Base-by-base conservation (phyloP, 441 rosid genomes). In the Caryocar brasiliense region DNA sequence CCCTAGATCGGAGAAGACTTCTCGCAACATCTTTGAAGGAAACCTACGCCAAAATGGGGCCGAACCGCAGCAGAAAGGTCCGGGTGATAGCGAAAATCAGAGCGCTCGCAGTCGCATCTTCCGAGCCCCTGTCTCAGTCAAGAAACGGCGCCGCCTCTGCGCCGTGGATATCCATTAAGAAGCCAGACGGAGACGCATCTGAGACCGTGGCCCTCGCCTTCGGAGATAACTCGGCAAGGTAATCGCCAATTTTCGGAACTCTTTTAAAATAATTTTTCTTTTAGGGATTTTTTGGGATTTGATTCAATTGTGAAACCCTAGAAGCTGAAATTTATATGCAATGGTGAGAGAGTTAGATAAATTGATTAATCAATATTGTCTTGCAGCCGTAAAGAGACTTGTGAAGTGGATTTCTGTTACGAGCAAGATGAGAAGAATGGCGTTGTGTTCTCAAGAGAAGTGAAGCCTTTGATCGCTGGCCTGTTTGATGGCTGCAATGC, bases 81-180 rank as follows among this genome's bases (percentile, higher is more conserved):
- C 78, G 93, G 9, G 79, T 83, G 38, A 65, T 81, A n/a, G 93
- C 85, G 19, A 86, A 77, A 63, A 64, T 86, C 55, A 65, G 70
- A 48, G 61, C n/a, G 74, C 1, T 54, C 54, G n/a, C n/a, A n/a
- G n/a, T n/a, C 7, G 40, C 63, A 35, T 68, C 68, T 55, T 71
- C 32, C 12, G 73, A 51, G 30, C 17, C 32, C 15, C 26, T 43
- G 9, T 48, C 65, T n/a, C n/a, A n/a, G n/a, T n/a, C n/a, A n/a
- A n/a, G n/a, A n/a, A 18, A 39, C 6, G 21, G 10, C 17, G 40
- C 35, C 8, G 28, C 29, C 29, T 46, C 54, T 25, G 29, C 30
- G 6, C 59, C 53, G 5, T 72, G 78, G 59, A 44, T 81, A 6
- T 58, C 71, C 4, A 60, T 79, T 40, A 59, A 53, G 21, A 79